Evolutionary conservation across 2,329 filamentous ascomycete species (phyloP), one percentile per base, ranked within the genome.

Genomic region (Trichoderma koningii): DNA sequence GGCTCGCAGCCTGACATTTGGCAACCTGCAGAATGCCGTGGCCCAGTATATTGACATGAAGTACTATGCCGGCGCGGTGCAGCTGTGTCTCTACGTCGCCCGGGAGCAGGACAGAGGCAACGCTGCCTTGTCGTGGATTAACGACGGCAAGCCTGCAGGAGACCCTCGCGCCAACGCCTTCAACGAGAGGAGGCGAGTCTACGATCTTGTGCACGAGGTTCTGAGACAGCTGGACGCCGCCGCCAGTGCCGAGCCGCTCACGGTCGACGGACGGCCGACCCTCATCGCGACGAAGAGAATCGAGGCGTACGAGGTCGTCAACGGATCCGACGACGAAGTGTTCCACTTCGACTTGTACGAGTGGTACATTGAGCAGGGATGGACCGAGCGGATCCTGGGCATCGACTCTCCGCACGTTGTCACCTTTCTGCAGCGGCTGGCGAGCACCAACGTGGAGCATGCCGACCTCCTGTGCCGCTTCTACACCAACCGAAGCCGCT

Each of bases 291-390:
- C 89, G 53, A 92, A 95, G 76, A 86, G 91, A 69, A 86, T 87
- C 56, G 94, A 99, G 78, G 94, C 95, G 0, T 97, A 98, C 77
- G 86, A 89, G 51, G 91, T 97, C 2, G 93, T 99, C 71, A 92
- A 96, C 73, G 86, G 85, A 66, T 96, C 94, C 0, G 85, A 89
- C 15, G 95, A 99, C 70, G 92, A 97, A 73, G 91, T 97, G 5
- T 99, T 99, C 80, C 90, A 98, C 75, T 96, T 92, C 67, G 92
- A 92, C 71, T 83, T 99, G n/a, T 99, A 97, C 75, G 93, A 97
- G 72, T 99, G 95, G 94, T 99, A 99, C 76, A 88, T 98, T 69
- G 79, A 85, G 62, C 89, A 93, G 74, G 89, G 90, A 19, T 93
- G 91, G 87, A 90, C 87, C 10, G 92, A 97, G 68, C 89, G 93